Conservation (phyloP, 202 grass and related monocot genomes). For the Cymbopogon flexuosus region DNA sequence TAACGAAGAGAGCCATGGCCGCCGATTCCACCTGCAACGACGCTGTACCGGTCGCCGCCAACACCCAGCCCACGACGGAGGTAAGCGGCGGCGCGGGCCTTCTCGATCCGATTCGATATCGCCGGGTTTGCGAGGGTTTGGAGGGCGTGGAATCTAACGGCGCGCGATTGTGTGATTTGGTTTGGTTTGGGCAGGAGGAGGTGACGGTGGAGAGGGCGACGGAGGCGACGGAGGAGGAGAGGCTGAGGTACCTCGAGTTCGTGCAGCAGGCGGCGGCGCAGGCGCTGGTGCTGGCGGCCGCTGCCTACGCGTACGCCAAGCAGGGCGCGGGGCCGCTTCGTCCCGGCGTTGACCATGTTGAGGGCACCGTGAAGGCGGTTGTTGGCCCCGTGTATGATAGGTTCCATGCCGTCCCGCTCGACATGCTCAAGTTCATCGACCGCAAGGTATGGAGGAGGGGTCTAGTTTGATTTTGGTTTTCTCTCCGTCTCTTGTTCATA, state of each 20-base stretch:
- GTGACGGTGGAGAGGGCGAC: conserved; percentile 39
- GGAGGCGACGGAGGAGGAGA: conserved; percentile 30
- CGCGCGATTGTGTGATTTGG: neutral
- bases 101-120: neutral
- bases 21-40: neutral
- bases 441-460: conserved; percentile 56
- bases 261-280: conserved; percentile 75
- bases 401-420: conserved; percentile 63
- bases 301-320: conserved; percentile 73
- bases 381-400: conserved; percentile 79
- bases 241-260: conserved; percentile 78
- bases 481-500: rapidly evolving
- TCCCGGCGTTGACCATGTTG: conserved; percentile 80
- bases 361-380: conserved; percentile 84
- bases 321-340: conserved; percentile 69
- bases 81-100: neutral
- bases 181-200: neutral
- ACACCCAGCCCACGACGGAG: conserved; percentile 27
- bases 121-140: neutral
- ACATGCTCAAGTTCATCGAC: conserved; percentile 82
- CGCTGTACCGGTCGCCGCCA: conserved; percentile 21
- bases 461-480: neutral
- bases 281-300: conserved; percentile 48
- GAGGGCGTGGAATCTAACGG: neutral
- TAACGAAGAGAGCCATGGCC: conserved; percentile 14